Base-by-base conservation (phyloP, 106 monocot genomes). In the Triglochin maritima region DNA sequence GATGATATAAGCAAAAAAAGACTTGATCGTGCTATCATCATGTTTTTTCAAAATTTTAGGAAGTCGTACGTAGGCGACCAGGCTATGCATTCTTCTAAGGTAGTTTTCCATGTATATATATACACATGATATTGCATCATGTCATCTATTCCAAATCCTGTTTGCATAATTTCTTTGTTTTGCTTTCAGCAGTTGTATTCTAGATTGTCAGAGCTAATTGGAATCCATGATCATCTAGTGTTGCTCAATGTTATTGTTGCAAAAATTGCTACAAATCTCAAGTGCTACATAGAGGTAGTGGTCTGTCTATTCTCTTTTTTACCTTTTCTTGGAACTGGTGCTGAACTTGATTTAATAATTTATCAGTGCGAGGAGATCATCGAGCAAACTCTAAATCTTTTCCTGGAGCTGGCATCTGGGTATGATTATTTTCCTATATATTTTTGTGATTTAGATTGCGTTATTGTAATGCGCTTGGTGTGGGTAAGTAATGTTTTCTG, bases 31-130 rank as follows among this genome's bases (percentile, higher is more conserved):
- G 91, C 96, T 16, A 88, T 98, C 49, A 63, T 98, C 52, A 83
- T 78, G 17, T 96, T 96, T 78, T 86, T 88, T 55, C 96, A 98
- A 64, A 88, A 92, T 74, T 92, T 98, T 66, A 81, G 96, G 10
- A 98, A 82, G 80, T 86, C 96, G 11, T 98, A 98, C 88, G 92
- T 98, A 70, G 96, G 96, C 55, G 96, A 98, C 53, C 92, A 92
- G 77, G 91, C 96, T 46, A 84, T 98, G 80, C 96, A 92, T 84
- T 88, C 96, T 72, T 91, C 96, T 16, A 91, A 92, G 88, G 96
- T 92, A 84, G 17, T 7, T 42, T 49, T 66, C 42, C 17, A 46
- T 48, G 13, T 16, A 66, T 66, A 7, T 66, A 51, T 29, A 41
- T 9, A 29, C 29, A 29, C 29, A 29, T 29, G 1, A 29, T 29